Conservation (phyloP, 2,329 filamentous ascomycete genomes). For the Albophoma yamanashiensis region DNA sequence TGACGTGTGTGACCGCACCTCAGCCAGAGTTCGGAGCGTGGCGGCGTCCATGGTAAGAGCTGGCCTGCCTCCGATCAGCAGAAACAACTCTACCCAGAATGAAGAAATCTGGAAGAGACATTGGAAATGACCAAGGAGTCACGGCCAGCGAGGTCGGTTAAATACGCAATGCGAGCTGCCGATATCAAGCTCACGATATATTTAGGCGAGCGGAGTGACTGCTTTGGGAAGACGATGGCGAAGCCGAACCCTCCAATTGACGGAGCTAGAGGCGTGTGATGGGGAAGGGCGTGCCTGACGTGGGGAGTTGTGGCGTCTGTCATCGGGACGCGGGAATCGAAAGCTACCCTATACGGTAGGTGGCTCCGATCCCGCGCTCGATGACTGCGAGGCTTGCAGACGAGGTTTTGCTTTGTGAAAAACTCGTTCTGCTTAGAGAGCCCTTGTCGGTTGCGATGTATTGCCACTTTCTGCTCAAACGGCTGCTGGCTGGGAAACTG, state of each 20-base stretch:
- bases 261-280: neutral
- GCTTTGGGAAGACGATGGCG: neutral
- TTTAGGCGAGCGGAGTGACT: neutral
- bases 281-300: neutral
- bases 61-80: neutral
- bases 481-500: too few relatives aligned
- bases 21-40: slow-evolving; percentile 19
- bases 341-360: too few relatives aligned
- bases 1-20: slow-evolving; percentile 16
- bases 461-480: too few relatives aligned
- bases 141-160: neutral
- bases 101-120: neutral
- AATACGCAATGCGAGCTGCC: neutral
- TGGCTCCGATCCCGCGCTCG: too few relatives aligned
- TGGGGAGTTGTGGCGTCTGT: neutral
- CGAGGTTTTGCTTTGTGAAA: too few relatives aligned
- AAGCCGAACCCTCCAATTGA: neutral
- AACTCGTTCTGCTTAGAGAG: too few relatives aligned
- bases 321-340: too few relatives aligned
- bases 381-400: too few relatives aligned
- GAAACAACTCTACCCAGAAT: neutral
- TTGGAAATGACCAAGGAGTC: neutral
- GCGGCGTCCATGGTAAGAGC: slow-evolving; percentile 20
- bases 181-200: neutral
- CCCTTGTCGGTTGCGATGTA: too few relatives aligned